Conservation (phyloP, 768 basidiomycete genomes). For the Boletus vinaceobasis region DNA sequence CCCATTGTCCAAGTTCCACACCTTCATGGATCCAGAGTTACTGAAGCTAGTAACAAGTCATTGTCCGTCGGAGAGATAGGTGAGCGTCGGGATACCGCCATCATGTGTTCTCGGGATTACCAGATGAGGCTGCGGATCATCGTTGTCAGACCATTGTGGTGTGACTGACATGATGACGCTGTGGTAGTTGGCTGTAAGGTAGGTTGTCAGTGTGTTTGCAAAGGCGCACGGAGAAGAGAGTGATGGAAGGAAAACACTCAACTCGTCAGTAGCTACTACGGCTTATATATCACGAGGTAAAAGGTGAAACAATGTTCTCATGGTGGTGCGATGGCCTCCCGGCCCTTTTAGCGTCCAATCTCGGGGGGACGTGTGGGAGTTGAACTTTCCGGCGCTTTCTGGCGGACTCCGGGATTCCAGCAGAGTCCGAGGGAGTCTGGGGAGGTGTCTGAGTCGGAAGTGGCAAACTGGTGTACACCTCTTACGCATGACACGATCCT, state of each 20-base stretch:
- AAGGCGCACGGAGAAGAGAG: background rate
- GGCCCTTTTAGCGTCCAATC: no score
- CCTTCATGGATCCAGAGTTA: background rate
- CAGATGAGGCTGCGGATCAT: background rate
- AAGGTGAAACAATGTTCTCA: no score
- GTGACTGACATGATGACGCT: background rate
- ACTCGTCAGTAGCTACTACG: background rate
- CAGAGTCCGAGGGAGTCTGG: no score
- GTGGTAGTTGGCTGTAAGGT: background rate
- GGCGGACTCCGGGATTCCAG: no score
- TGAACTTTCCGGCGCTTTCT: no score
- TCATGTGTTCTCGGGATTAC: background rate
- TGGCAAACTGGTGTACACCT: no score
- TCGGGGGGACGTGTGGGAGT: no score
- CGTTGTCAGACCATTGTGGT: background rate
- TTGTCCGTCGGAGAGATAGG: slow-evolving; percentile 8
- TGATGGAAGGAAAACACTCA: no score
- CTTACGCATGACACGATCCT: no score
- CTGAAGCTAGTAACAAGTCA: background rate
- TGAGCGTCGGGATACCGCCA: background rate
- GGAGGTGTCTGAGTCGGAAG: no score
- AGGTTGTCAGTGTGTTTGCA: background rate
- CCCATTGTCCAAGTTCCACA: background rate
- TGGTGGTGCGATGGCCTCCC: no score
- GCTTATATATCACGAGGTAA: no score